Conservation (phyloP, 2,329 filamentous ascomycete genomes). For the Colletotrichum tabaci region DNA sequence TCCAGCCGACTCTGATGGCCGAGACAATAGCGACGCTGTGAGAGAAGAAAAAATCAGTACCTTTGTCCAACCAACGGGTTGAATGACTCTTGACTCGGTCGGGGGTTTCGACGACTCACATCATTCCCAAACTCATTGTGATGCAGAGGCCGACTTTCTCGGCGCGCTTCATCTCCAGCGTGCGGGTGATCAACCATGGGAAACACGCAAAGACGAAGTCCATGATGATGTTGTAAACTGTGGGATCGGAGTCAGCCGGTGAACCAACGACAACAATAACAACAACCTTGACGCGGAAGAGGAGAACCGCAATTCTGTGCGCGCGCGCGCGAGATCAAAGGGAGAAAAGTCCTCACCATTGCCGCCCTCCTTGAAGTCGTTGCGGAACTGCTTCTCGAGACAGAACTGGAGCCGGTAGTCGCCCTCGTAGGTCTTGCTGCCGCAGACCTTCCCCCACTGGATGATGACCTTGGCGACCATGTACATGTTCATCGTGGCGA, state of each 20-base stretch:
- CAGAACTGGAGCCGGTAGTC: conserved; percentile 64
- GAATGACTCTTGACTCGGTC: background rate
- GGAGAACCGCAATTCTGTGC: no score
- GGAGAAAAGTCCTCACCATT: conserved; percentile 54
- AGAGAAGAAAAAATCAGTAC: no score
- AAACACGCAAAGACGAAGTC: conserved; percentile 50
- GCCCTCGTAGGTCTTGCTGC: conserved; percentile 59
- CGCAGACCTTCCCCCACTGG: conserved; percentile 64
- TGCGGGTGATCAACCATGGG: conserved; percentile 50
- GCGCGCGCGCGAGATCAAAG: no score
- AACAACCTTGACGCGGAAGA: no score
- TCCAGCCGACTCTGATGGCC: conserved; percentile 64
- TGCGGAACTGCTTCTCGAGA: conserved; percentile 54
- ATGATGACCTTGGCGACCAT: conserved; percentile 64
- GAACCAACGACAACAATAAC: background rate
- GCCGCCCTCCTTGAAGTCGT: conserved; percentile 65
- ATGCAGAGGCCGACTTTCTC: conserved; percentile 51
- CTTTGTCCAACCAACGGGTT: no score
- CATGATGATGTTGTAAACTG: conserved; percentile 65
- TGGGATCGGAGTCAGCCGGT: background rate
- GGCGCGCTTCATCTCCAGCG: conserved; percentile 49
- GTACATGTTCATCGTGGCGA: conserved; percentile 62
- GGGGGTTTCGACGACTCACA: conserved; percentile 56
- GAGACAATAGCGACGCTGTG: conserved; percentile 62
- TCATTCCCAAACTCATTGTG: conserved; percentile 46